A percentile compares a stretch with the other conserved stretches of the same genome.
Conservation (phyloP, 139 green algal genomes). For the Zygnema circumcarinatum region DNA sequence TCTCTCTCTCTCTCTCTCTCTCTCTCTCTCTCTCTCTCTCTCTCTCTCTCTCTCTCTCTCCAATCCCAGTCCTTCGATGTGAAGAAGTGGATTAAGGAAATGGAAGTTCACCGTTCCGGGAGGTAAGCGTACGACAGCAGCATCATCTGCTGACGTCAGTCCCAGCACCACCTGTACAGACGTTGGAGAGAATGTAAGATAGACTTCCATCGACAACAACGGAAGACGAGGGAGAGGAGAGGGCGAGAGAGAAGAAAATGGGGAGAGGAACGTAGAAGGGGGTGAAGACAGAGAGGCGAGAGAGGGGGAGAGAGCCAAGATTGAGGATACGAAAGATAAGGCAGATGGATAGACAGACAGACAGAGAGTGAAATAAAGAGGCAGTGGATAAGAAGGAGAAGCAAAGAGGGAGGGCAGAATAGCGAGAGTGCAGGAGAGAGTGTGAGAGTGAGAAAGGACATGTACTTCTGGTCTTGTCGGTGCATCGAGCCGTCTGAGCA, state of each 20-base stretch:
- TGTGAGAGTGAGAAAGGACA: too few species aligned
- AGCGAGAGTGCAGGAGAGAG: too few species aligned
- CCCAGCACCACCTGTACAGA: conserved; percentile 65
- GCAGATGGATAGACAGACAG: too few species aligned
- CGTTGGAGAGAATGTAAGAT: not conserved
- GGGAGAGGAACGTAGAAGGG: not conserved
- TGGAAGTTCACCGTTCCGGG: conserved; percentile 35
- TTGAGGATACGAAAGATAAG: too few species aligned
- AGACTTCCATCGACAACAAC: not conserved
- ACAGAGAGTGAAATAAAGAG: too few species aligned
- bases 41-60: not conserved
- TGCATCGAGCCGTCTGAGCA: conserved; percentile 67
- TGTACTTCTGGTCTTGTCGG: conserved; percentile 13
- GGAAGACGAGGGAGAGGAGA: conserved; percentile 2
- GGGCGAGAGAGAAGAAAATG: not conserved
- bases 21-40: not conserved
- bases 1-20: not conserved
- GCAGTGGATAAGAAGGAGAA: too few species aligned
- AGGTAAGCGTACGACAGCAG: conserved; percentile 52
- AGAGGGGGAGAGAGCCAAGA: too few species aligned
- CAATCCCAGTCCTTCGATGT: not conserved
- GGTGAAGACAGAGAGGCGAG: not conserved
- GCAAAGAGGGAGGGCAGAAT: too few species aligned
- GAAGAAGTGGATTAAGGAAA: conserved; percentile 1
- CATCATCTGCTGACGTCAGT: conserved; percentile 66